phyloP scores from a whole-genome alignment of 164 flowering plant species.

The Magnolia officinalis region DNA sequence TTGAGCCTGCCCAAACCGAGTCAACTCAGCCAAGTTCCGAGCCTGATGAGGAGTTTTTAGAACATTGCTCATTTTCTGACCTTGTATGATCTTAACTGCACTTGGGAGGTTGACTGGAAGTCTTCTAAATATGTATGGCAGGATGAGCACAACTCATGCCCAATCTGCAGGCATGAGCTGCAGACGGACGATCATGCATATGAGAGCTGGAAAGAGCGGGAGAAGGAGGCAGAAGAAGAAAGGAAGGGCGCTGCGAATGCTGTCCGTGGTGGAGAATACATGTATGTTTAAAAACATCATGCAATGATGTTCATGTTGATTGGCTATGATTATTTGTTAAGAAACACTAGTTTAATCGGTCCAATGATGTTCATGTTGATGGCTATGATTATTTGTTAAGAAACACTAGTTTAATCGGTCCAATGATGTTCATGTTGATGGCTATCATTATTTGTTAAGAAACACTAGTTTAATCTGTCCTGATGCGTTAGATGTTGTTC shows the following conservation, averaged over 20 bases:
- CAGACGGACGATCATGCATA: slow-evolving; percentile 88
- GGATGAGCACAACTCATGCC: slow-evolving; percentile 96
- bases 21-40: not conserved
- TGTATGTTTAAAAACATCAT: slow-evolving; percentile 57
- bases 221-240: slow-evolving; percentile 87
- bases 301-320: not conserved
- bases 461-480: no score
- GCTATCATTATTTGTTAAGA: no score
- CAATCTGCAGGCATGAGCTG: slow-evolving; percentile 82
- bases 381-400: no score
- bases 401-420: no score
- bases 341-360: no score
- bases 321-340: no score
- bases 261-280: slow-evolving; percentile 91
- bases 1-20: not conserved
- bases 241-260: slow-evolving; percentile 96
- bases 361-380: no score
- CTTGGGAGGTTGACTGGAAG: not conserved
- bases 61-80: no score
- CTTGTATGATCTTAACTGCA: no score
- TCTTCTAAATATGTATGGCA: slow-evolving; percentile 23
- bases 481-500: no score
- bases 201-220: slow-evolving; percentile 88
- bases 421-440: no score
- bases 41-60: no score